phyloP scores from a whole-genome alignment of 352 stramenopile genomes.

The Pythium biforme region DNA sequence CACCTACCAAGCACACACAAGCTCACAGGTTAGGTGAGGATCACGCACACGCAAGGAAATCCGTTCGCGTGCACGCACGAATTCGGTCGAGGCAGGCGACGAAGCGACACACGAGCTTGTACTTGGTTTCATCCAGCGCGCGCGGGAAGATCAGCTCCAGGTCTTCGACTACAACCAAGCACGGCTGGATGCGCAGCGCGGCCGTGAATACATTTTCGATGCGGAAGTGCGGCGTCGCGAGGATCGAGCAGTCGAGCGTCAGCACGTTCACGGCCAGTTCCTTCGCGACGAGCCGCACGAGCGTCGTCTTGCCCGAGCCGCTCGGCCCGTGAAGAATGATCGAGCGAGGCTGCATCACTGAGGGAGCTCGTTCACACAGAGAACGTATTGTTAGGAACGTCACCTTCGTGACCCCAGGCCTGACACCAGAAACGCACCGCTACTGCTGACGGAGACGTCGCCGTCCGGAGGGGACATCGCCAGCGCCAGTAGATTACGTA shows the following conservation, averaged over 20 bases:
- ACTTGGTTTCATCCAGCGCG: slow-evolving; percentile 66
- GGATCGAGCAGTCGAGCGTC: slow-evolving; percentile 54
- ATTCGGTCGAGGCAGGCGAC: slow-evolving; percentile 55
- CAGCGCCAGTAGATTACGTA: slow-evolving; percentile 19
- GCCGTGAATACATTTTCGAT: slow-evolving; percentile 69
- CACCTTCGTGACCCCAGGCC: not conserved
- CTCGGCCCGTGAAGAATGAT: slow-evolving; percentile 65
- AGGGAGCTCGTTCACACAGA: not conserved
- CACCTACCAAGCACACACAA: slow-evolving; percentile 21
- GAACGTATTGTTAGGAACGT: not conserved
- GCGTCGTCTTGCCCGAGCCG: slow-evolving; percentile 71
- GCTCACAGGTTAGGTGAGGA: not conserved
- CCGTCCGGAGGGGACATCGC: slow-evolving; percentile 8
- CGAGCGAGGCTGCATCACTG: slow-evolving; percentile 36
- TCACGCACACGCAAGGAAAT: not conserved
- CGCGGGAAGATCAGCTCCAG: slow-evolving; percentile 75
- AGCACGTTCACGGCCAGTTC: slow-evolving; percentile 57
- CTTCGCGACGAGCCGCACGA: slow-evolving; percentile 51
- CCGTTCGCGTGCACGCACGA: slow-evolving; percentile 29
- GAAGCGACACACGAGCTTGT: slow-evolving; percentile 65
- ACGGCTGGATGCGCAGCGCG: slow-evolving; percentile 68
- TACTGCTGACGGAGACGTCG: not conserved
- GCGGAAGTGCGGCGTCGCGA: slow-evolving; percentile 49
- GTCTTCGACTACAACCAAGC: slow-evolving; percentile 67
- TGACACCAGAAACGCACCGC: slow-evolving; percentile 4